Conservation (phyloP, 768 basidiomycete genomes). For the Leccinum rimulosum region DNA sequence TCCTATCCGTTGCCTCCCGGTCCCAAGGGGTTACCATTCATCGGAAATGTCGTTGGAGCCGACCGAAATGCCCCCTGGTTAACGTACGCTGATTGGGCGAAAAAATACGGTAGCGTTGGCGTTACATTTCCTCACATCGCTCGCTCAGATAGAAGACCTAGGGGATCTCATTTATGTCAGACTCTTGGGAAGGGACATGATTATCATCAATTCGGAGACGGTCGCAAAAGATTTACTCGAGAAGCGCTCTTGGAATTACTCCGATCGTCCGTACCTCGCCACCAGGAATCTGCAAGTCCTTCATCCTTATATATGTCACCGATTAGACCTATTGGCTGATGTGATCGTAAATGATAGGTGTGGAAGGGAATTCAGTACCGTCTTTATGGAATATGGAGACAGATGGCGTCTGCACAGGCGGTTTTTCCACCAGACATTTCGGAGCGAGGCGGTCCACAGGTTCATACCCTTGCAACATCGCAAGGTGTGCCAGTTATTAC, state of each 20-base stretch:
- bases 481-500: constrained; percentile 31
- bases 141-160: constrained; percentile 13
- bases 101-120: constrained; percentile 31
- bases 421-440: constrained; percentile 28
- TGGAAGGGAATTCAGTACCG: constrained; percentile 22
- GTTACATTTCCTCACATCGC: not conserved
- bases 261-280: constrained; percentile 43
- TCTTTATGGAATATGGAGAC: constrained; percentile 31
- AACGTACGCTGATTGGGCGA: constrained; percentile 39
- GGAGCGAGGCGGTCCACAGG: constrained; percentile 19
- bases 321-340: not conserved
- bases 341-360: constrained; percentile 7
- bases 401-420: constrained; percentile 33
- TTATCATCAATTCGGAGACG: constrained; percentile 46
- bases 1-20: constrained; percentile 36
- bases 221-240: constrained; percentile 47
- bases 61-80: constrained; percentile 34
- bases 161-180: constrained; percentile 49
- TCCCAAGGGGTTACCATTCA: constrained; percentile 34
- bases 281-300: constrained; percentile 12
- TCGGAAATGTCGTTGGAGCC: constrained; percentile 38
- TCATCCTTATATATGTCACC: not conserved
- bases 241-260: constrained; percentile 45
- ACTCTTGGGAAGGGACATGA: constrained; percentile 41
- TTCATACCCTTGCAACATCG: constrained; percentile 32